Evolutionary conservation across 768 basidiomycete species (phyloP).

Genomic region (Serendipita indica): DNA sequence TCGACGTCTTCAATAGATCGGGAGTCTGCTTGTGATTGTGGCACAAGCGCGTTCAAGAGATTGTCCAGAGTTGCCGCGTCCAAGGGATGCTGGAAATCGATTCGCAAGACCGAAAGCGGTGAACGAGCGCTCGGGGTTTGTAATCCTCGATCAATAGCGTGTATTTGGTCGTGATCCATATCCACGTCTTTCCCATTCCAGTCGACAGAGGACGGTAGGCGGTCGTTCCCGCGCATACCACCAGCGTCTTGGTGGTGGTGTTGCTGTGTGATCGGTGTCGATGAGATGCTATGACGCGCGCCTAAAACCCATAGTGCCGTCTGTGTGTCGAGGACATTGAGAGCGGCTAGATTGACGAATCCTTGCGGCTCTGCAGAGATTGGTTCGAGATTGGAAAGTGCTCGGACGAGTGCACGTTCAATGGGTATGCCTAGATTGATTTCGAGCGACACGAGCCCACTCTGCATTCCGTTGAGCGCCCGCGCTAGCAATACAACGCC

Average conservation of each 20-base stretch:
- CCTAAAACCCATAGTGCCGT: not conserved
- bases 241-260: not conserved
- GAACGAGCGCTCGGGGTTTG: not conserved
- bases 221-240: not conserved
- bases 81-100: not conserved
- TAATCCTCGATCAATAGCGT: no score
- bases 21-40: not conserved
- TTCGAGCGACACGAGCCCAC: not conserved
- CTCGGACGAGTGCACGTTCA: not conserved
- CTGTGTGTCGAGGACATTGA: not conserved
- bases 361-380: not conserved
- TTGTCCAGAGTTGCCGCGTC: not conserved
- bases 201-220: not conserved
- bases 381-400: not conserved
- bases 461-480: not conserved
- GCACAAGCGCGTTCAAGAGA: not conserved
- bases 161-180: no score
- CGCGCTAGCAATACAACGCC: not conserved
- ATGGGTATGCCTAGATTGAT: not conserved
- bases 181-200: not conserved
- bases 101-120: not conserved
- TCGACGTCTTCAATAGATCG: not conserved
- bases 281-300: not conserved
- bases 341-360: not conserved
- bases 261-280: not conserved